These are phyloP conservation scores for Pseudozyma tsukubaensis DNA, from an alignment of 1,284 basidiomycete genomes.

Conservation along the genomic window DNA sequence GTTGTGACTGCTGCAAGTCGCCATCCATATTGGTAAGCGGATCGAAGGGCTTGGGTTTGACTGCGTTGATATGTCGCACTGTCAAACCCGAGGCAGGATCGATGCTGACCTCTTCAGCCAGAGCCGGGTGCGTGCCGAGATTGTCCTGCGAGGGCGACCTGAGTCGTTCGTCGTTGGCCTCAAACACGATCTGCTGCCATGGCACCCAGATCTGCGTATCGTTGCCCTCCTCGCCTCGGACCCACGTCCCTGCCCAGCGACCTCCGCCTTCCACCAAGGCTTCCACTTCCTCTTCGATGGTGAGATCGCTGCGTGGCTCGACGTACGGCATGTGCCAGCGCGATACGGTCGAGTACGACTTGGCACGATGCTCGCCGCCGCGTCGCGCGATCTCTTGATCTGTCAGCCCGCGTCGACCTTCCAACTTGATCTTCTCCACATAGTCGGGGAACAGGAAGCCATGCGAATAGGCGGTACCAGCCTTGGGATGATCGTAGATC, in stretches of 20 bases:
- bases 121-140: slow-evolving; percentile 18
- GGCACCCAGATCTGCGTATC: slow-evolving; percentile 55
- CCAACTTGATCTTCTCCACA: slow-evolving; percentile 76
- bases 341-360: slow-evolving; percentile 86
- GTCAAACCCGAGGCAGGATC: slow-evolving; percentile 50
- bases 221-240: slow-evolving; percentile 52
- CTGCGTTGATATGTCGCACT: slow-evolving; percentile 69
- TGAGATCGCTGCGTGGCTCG: slow-evolving; percentile 78
- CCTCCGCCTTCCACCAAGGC: slow-evolving; percentile 86
- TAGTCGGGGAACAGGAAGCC: slow-evolving; percentile 97
- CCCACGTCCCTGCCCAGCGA: slow-evolving; percentile 72
- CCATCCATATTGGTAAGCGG: slow-evolving; percentile 14
- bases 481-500: slow-evolving; percentile 97
- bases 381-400: slow-evolving; percentile 65
- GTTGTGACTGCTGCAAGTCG: slow-evolving; percentile 5
- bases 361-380: slow-evolving; percentile 71
- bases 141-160: slow-evolving; percentile 9
- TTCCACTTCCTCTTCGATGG: slow-evolving; percentile 81
- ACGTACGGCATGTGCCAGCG: slow-evolving; percentile 84
- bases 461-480: slow-evolving; percentile 88
- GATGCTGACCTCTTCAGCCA: slow-evolving; percentile 49
- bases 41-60: slow-evolving; percentile 1
- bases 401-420: slow-evolving; percentile 69
- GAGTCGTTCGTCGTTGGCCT: slow-evolving; percentile 63
- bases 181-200: slow-evolving; percentile 66